phyloP scores from a whole-genome alignment of 108 stramenopile species.

The Nitzschia sp. region DNA sequence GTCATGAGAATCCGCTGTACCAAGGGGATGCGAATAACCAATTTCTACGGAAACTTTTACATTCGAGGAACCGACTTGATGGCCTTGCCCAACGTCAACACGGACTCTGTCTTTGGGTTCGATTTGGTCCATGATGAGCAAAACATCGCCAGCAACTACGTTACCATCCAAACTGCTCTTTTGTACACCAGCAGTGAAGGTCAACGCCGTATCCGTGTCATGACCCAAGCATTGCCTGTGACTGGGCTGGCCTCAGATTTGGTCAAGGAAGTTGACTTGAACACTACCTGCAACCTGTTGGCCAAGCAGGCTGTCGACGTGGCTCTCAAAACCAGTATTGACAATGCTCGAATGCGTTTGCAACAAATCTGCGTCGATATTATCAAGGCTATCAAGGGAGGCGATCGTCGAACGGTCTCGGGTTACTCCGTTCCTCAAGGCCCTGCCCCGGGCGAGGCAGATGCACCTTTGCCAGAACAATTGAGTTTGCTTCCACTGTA shows the following conservation, averaged over 20 bases:
- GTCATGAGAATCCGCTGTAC: constrained; percentile 97
- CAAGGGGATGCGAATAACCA: constrained; percentile 89
- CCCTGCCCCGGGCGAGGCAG: constrained; percentile 23
- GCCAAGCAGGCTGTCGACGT: constrained; percentile 92
- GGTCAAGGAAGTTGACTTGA: constrained; percentile 76
- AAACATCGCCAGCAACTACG: constrained; percentile 68
- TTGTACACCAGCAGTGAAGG: constrained; percentile 95
- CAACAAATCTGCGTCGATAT: constrained; percentile 83
- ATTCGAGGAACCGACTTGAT: constrained; percentile 96
- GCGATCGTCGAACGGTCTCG: constrained; percentile 69
- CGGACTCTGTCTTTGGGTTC: constrained; percentile 92
- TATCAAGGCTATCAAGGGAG: constrained; percentile 68
- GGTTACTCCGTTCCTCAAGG: constrained; percentile 65
- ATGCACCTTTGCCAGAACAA: constrained; percentile 71
- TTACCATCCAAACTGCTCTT: constrained; percentile 93
- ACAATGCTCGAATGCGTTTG: constrained; percentile 86
- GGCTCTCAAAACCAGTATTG: constrained; percentile 83
- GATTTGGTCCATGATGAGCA: constrained; percentile 93
- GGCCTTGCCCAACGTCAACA: constrained; percentile 92
- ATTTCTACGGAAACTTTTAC: constrained; percentile 97
- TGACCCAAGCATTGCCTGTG: constrained; percentile 92
- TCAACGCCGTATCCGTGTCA: constrained; percentile 96
- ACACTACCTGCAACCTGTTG: constrained; percentile 76
- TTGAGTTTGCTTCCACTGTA: constrained; percentile 92
- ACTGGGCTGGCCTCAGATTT: constrained; percentile 72